phyloP scores from a whole-genome alignment of 129 eudicot species.

The Arctium lappa region DNA sequence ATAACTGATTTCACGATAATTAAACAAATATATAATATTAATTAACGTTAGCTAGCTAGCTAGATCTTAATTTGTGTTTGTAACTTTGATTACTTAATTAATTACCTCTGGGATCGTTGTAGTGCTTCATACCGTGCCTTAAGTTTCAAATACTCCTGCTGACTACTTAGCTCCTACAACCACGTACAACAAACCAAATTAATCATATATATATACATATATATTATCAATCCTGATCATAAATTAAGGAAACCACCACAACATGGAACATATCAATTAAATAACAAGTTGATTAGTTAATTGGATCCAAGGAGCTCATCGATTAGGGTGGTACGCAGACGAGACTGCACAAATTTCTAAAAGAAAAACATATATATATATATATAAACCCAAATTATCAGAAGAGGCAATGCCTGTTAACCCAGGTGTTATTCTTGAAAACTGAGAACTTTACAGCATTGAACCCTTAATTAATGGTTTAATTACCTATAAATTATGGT shows the following conservation, averaged over 20 bases:
- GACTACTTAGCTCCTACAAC: conserved; percentile 82
- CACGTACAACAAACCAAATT: background rate
- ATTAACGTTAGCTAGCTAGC: background rate
- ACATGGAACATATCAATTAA: too few species aligned
- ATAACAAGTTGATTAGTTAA: too few species aligned
- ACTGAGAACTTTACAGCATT: too few species aligned
- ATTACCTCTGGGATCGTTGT: conserved; percentile 80
- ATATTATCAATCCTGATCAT: background rate
- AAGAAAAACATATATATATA: too few species aligned
- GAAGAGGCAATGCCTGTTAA: background rate
- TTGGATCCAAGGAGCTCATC: too few species aligned
- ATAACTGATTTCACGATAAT: too few species aligned
- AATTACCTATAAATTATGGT: too few species aligned
- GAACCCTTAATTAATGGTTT: too few species aligned
- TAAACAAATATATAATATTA: too few species aligned
- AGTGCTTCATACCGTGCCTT: conserved; percentile 89
- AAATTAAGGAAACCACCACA: background rate
- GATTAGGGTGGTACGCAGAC: too few species aligned
- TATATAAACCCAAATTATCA: background rate
- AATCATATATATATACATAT: background rate
- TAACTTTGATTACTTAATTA: background rate
- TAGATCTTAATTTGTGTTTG: background rate
- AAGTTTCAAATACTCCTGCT: conserved; percentile 92
- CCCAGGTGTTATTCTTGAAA: background rate
- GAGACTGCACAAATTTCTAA: too few species aligned